Base-by-base conservation (phyloP, 73 alveolate genomes). In the Strombidium stylifer region DNA sequence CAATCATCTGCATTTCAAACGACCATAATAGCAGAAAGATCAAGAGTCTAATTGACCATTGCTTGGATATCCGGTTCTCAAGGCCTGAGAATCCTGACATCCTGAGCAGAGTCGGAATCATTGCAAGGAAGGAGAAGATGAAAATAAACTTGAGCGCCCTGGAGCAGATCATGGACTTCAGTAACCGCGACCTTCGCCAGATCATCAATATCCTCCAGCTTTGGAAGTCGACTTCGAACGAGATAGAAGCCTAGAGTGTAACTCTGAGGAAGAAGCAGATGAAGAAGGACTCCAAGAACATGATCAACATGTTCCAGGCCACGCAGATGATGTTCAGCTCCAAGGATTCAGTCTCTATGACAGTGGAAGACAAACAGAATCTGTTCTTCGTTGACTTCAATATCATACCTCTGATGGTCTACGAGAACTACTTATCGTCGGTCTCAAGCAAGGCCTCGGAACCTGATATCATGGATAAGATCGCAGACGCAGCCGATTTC, bases 1-100 rank as follows among this genome's bases (percentile, higher is more conserved):
- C 99, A 21, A 84, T 97, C 26, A 93, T 97, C 45, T 97, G 99
- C 77, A 94, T 97, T 40, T 95, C 99, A 52, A 97, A 97, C 68
- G 99, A 97, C 76, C 77, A 89, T 24, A 86, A 85, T 65, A 86
- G 87, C 53, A 72, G 85, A 52, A 97, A 97, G 80, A 73, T 92
- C 46, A 47, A 45, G 26, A 35, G 76, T 18, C 73, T 92, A 59
- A 27, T 89, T 23, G 85, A 79, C 59, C 79, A 87, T 65, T 97
- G 99, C 72, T 97, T 89, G 75, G 98, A 94, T 42, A 74, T 97
- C 16, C 87, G 87, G 85, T 97, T 95, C 14, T 34, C 18, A 36
- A 52, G 56, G 39, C 98, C 98, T n/a, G 70, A 68, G 51, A 61
- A 69, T 30, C 52, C 62, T 24, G 82, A 37, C 40, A 82, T 85